A percentile compares a stretch with the other conserved stretches of the same genome.
phyloP scores from a whole-genome alignment of 331 rosid genomes.

The Quercus lobata region DNA sequence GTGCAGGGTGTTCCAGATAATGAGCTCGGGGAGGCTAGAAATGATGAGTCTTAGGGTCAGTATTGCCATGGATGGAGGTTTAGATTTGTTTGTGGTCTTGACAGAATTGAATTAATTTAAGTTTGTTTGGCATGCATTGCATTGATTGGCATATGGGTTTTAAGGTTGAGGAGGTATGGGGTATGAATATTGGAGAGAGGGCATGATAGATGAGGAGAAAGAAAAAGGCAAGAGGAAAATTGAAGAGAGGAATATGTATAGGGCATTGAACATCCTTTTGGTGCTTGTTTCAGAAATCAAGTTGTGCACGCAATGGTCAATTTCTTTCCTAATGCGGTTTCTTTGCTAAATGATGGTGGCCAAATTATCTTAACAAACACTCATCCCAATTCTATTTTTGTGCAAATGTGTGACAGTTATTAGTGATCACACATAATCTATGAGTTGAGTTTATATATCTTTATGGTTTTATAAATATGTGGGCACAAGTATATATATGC shows the following conservation, averaged over 20 bases:
- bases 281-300: constrained; percentile 23
- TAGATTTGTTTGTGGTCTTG: constrained; percentile 4
- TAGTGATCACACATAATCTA: background rate
- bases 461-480: background rate
- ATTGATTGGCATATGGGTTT: background rate
- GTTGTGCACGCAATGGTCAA: background rate
- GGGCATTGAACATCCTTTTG: constrained; percentile 17
- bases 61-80: constrained; percentile 7
- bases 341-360: too few relatives aligned
- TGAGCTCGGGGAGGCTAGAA: constrained; percentile 6
- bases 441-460: background rate
- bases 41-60: background rate
- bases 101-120: too few relatives aligned
- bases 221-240: constrained; percentile 17
- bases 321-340: background rate
- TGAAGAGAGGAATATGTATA: constrained; percentile 7
- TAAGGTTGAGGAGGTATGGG: constrained; percentile 7
- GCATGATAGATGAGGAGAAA: constrained; percentile 15
- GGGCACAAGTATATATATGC: background rate
- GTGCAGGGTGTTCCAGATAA: constrained; percentile 5
- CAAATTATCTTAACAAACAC: background rate
- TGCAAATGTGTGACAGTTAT: background rate
- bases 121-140: too few relatives aligned
- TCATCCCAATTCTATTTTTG: background rate
- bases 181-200: background rate